A percentile compares a stretch with the other conserved stretches of the same genome.
Evolutionary conservation across 352 stramenopile species (phyloP).

Genomic region (Aphanomyces stellatus): DNA sequence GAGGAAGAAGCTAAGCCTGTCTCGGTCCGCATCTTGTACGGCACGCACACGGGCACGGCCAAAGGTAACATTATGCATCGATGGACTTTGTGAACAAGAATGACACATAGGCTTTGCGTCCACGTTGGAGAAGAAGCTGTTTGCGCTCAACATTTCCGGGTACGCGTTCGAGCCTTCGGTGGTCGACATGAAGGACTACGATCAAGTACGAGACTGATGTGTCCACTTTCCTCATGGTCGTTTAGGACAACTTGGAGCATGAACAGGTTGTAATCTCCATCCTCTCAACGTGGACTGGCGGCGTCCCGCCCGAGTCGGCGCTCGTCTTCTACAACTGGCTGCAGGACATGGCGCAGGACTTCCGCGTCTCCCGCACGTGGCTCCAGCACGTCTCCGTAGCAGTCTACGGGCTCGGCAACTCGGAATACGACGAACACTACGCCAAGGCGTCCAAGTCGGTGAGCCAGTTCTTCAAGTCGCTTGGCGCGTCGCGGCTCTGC

Average conservation of each 20-base stretch:
- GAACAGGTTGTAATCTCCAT: constrained; percentile 76
- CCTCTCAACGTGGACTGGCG: constrained; percentile 80
- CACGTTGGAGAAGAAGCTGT: constrained; percentile 63
- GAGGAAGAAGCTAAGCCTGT: constrained; percentile 29
- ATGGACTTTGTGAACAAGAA: background rate
- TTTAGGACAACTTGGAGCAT: constrained; percentile 78
- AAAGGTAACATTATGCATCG: constrained; percentile 32
- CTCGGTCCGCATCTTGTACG: constrained; percentile 77
- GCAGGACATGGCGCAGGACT: constrained; percentile 83
- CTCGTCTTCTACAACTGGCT: constrained; percentile 80
- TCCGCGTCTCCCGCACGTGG: constrained; percentile 80
- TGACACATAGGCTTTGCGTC: constrained; percentile 45
- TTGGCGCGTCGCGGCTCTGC: constrained; percentile 59
- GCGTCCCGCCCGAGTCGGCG: constrained; percentile 61
- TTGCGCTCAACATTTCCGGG: constrained; percentile 65
- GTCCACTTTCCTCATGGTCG: background rate
- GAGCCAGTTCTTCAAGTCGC: constrained; percentile 40
- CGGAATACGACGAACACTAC: constrained; percentile 84
- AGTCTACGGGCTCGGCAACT: constrained; percentile 80
- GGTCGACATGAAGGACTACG: constrained; percentile 84
- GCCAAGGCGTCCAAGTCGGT: constrained; percentile 71
- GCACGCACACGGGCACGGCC: constrained; percentile 76
- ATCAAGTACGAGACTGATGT: constrained; percentile 32
- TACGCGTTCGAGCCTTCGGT: constrained; percentile 79
- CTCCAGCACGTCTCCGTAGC: constrained; percentile 60